Base-by-base conservation (phyloP, 768 basidiomycete genomes). In the Coprinellus micaceus region DNA sequence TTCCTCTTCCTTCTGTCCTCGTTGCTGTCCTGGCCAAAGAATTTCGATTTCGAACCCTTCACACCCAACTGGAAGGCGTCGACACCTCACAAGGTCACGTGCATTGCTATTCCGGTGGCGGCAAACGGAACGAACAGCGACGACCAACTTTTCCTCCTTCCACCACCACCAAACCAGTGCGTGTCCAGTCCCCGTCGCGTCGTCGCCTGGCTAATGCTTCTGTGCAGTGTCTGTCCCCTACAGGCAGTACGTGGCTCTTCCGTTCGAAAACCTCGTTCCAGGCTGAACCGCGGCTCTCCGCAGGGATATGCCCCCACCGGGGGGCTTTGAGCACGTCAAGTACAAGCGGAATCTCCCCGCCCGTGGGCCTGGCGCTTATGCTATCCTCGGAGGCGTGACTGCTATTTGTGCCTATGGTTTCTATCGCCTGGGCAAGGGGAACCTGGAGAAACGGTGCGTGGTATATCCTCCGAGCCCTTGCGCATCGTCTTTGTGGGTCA, bases 271-370 rank as follows among this genome's bases (percentile, higher is more conserved):
- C 19, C 49, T 11, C 30, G 29, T 4, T 36, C 21, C 12, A 24
- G 24, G 15, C 25, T 21, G 22, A 39, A 33, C 39, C 28, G 9
- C 40, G 47, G 54, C 39, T 61, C 58, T 13, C 54, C 58, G 57
- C 73, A 97, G 95, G 74, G 96, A 99, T 68, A 89, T 99, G 85
- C 96, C 96, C 64, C 96, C 96, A 40, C 63, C 85, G 44, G 94
- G 94, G 59, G 96, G 96, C 2, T 99, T 96, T 74, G 94, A 91
- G 68, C 75, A 88, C 26, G 74, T 99, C 74, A 88, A 88, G 72
- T 99, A 98, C 82, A 95, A 94, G 73, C 89, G 96, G 63, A 96
- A 95, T 73, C 83, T 98, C 46, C 94, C 96, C 45, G 77, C 92
- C 68, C 84, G 89, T 57, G 92, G 92, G 2, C 93, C 92, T 52